Percentiles rank a stretch among this genome's conserved stretches.
Evolutionary conservation across 2,329 filamentous ascomycete genomes (phyloP).

Genomic region (Lecanicillium sp.): DNA sequence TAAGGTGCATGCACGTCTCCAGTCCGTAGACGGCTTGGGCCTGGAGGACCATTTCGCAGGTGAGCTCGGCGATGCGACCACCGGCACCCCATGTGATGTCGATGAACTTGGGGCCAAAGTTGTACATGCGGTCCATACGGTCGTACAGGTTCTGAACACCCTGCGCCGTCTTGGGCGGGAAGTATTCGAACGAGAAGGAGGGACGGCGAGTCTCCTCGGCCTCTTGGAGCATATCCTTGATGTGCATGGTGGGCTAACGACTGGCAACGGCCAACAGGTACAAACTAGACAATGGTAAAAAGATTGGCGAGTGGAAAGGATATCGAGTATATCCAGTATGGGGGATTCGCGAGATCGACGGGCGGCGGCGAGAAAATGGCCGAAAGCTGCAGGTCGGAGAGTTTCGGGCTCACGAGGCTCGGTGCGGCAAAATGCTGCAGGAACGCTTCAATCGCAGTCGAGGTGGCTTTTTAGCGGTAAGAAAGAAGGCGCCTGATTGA

Average conservation of each 20-base stretch:
- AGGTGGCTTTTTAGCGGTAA: too few relatives aligned
- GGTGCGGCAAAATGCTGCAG: too few relatives aligned
- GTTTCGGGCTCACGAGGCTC: too few relatives aligned
- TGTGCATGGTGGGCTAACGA: constrained; percentile 65
- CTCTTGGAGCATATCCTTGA: constrained; percentile 82
- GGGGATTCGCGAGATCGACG: too few relatives aligned
- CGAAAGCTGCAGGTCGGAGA: too few relatives aligned
- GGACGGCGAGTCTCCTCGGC: constrained; percentile 71
- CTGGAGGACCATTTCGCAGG: constrained; percentile 94
- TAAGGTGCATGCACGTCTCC: constrained; percentile 98
- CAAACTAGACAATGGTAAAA: neutral
- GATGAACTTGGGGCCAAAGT: constrained; percentile 88
- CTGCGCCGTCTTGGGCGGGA: constrained; percentile 93
- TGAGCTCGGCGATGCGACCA: constrained; percentile 82
- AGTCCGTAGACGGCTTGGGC: constrained; percentile 92
- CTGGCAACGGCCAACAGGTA: neutral
- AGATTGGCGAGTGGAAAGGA: neutral
- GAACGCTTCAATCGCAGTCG: too few relatives aligned
- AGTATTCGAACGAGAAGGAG: constrained; percentile 99
- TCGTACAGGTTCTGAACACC: constrained; percentile 99
- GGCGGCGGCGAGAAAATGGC: too few relatives aligned
- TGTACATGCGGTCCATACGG: constrained; percentile 98
- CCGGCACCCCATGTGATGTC: constrained; percentile 98
- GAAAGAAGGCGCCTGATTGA: too few relatives aligned
- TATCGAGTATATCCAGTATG: too few relatives aligned